A percentile compares a stretch with the other conserved stretches of the same genome.
Conservation (phyloP, 1,284 basidiomycete species). For the Ceratobasidium sp. region DNA sequence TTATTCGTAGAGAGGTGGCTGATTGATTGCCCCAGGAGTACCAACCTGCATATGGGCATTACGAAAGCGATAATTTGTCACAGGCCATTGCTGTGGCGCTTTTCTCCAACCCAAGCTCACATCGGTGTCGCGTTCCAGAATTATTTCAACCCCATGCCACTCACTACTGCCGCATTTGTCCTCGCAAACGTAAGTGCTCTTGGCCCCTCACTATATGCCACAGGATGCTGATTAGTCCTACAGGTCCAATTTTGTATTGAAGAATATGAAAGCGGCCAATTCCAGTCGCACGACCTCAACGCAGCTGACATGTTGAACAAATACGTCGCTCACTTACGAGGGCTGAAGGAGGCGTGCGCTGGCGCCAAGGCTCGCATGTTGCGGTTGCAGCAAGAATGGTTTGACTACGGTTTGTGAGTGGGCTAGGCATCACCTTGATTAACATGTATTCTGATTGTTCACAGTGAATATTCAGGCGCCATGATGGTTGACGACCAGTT, state of each 20-base stretch:
- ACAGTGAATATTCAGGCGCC: conserved; percentile 11
- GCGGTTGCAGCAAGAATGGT: not conserved
- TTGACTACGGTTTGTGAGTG: conserved; percentile 21
- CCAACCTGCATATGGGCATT: conserved; percentile 4
- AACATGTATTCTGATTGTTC: not conserved
- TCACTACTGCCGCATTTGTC: not conserved
- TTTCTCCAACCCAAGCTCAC: conserved; percentile 5
- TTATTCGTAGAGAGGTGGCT: not conserved
- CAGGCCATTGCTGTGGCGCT: conserved; percentile 1
- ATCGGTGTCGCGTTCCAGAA: not conserved
- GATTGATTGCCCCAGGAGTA: not conserved
- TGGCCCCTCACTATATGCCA: too few relatives aligned
- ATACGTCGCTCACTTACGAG: conserved; percentile 23
- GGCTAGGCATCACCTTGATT: not conserved
- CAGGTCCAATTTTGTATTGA: conserved; percentile 12
- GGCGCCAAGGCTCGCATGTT: not conserved
- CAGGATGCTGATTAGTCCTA: not conserved
- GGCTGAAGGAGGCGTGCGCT: not conserved
- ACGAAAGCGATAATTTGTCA: not conserved
- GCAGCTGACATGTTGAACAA: conserved; percentile 17
- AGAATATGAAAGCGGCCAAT: conserved; percentile 3
- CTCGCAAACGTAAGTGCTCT: conserved; percentile 9
- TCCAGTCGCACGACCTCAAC: not conserved
- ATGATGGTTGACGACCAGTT: not conserved
- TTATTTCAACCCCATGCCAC: not conserved